Percentiles rank a stretch among this genome's conserved stretches.
Conservation (phyloP, 2,329 filamentous ascomycete genomes). For the Aspergillus ustus region DNA sequence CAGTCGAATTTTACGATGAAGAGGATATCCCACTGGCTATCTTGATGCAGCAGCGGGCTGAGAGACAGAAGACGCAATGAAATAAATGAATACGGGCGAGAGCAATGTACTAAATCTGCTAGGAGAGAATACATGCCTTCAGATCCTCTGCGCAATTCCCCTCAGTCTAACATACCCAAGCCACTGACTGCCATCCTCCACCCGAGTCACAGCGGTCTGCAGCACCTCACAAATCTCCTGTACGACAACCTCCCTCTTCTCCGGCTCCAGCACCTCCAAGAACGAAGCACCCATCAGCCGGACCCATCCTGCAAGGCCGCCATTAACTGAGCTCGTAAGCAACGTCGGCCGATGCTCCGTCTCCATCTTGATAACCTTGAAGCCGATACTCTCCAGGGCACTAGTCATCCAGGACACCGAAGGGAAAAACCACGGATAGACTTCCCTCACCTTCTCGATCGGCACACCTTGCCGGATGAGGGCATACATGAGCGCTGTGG, state of each 20-base stretch:
- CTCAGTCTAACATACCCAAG: slow-evolving; percentile 54
- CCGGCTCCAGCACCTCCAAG: slow-evolving; percentile 57
- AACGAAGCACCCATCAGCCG: slow-evolving; percentile 65
- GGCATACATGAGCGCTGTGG: slow-evolving; percentile 60
- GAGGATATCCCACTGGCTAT: slow-evolving; percentile 64
- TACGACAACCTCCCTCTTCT: slow-evolving; percentile 57
- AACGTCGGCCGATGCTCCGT: slow-evolving; percentile 68
- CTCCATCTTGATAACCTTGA: slow-evolving; percentile 60
- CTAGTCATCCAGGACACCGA: slow-evolving; percentile 62
- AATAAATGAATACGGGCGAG: neutral
- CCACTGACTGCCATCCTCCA: slow-evolving; percentile 61
- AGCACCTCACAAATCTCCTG: slow-evolving; percentile 61
- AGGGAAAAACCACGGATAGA: slow-evolving; percentile 74
- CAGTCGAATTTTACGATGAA: slow-evolving; percentile 66
- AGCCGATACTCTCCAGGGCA: slow-evolving; percentile 45
- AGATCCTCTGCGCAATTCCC: slow-evolving; percentile 43
- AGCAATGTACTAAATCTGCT: neutral
- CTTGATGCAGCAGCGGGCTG: slow-evolving; percentile 50
- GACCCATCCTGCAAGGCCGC: slow-evolving; percentile 69
- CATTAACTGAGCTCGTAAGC: slow-evolving; percentile 45
- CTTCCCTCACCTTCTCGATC: slow-evolving; percentile 53
- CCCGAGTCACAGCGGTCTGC: slow-evolving; percentile 59
- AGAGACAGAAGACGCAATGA: slow-evolving; percentile 4
- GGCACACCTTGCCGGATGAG: slow-evolving; percentile 57
- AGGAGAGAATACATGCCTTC: slow-evolving; percentile 4